A percentile compares a stretch with the other conserved stretches of the same genome.
phyloP scores from a whole-genome alignment of 2,329 filamentous ascomycete species.

The Lachnellula occidentalis region DNA sequence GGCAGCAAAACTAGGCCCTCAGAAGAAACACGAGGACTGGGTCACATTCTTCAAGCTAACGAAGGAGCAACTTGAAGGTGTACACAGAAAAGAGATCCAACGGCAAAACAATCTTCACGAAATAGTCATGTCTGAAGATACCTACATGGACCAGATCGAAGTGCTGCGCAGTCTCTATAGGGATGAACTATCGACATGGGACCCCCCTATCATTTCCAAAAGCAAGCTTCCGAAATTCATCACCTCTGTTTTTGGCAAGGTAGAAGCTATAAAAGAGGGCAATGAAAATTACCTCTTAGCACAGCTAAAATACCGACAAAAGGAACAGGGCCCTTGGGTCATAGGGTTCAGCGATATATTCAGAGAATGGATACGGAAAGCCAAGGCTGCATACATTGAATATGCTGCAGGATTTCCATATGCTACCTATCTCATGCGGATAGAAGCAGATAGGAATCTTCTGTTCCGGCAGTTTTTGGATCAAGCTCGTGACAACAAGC shows the following conservation, averaged over 20 bases:
- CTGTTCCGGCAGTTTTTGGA: slow-evolving; percentile 84
- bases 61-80: slow-evolving; percentile 66
- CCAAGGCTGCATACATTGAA: slow-evolving; percentile 80
- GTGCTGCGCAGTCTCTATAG: slow-evolving; percentile 81
- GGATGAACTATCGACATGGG: slow-evolving; percentile 66
- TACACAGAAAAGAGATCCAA: slow-evolving; percentile 81
- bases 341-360: slow-evolving; percentile 94
- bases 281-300: slow-evolving; percentile 91
- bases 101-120: slow-evolving; percentile 93
- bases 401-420: slow-evolving; percentile 85
- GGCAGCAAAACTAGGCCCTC: slow-evolving; percentile 62
- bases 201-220: slow-evolving; percentile 75
- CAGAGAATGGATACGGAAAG: slow-evolving; percentile 96
- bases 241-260: slow-evolving; percentile 80
- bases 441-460: slow-evolving; percentile 78
- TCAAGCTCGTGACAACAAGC: slow-evolving; percentile 68
- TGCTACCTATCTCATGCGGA: slow-evolving; percentile 75
- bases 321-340: slow-evolving; percentile 94
- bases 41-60: slow-evolving; percentile 80
- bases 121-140: slow-evolving; percentile 88
- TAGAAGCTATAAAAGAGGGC: slow-evolving; percentile 80
- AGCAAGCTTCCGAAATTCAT: slow-evolving; percentile 77
- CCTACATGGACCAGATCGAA: slow-evolving; percentile 83
- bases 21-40: slow-evolving; percentile 72
- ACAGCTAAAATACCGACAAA: slow-evolving; percentile 92